These are phyloP conservation scores for Tephrocybe sp. DNA, from an alignment of 768 basidiomycete genomes.

Conservation along the genomic window DNA sequence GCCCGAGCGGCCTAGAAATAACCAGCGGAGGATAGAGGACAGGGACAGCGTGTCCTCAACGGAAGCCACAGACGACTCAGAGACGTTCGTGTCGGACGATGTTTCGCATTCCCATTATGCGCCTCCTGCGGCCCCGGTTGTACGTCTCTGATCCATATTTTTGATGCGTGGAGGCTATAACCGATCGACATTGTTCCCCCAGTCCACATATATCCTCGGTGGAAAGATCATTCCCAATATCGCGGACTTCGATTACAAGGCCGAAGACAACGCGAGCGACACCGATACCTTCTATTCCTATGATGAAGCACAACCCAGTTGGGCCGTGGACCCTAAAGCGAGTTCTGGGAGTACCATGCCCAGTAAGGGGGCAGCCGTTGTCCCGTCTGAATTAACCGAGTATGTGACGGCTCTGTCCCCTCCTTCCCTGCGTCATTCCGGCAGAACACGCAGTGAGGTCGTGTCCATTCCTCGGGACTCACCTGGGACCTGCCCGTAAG, in stretches of 20 bases:
- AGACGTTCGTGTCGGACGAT: conserved; percentile 7
- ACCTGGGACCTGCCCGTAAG: conserved; percentile 21
- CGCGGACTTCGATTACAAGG: conserved; percentile 10
- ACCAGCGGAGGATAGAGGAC: conserved; percentile 4
- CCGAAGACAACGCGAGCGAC: conserved; percentile 5
- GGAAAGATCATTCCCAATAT: conserved; percentile 18
- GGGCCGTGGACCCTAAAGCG: neutral
- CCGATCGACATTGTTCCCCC: neutral
- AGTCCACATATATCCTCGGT: conserved; percentile 2
- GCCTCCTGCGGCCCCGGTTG: neutral
- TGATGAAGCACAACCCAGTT: conserved; percentile 3
- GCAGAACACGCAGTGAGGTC: conserved; percentile 19
- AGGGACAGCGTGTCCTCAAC: conserved; percentile 5
- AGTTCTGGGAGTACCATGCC: neutral
- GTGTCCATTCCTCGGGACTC: conserved; percentile 15
- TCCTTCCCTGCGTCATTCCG: conserved; percentile 17
- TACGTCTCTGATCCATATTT: conserved; percentile 3
- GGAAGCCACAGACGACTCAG: conserved; percentile 10
- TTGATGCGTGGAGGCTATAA: neutral
- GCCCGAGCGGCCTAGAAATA: neutral
- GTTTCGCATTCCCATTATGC: neutral
- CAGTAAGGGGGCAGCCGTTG: neutral
- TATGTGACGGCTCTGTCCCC: conserved; percentile 14
- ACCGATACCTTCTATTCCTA: conserved; percentile 15
- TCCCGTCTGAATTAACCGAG: conserved; percentile 6